Evolutionary conservation across 1,139 yeast genomes (phyloP).

Genomic region (Magnusiomyces tetraspermus): DNA sequence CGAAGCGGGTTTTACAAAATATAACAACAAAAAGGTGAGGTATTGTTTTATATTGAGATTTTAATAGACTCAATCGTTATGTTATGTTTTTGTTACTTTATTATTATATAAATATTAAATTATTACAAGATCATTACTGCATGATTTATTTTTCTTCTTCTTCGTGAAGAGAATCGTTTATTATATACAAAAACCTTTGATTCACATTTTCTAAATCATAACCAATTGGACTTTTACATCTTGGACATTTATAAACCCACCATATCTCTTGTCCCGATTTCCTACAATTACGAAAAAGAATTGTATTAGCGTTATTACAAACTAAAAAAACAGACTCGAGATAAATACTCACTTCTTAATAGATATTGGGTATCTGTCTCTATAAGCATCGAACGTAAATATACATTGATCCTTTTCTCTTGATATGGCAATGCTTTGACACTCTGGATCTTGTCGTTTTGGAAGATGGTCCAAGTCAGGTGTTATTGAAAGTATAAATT

Average conservation of each 20-base stretch:
- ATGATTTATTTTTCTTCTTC: neutral
- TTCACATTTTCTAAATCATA: constrained; percentile 9
- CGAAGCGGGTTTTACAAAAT: too few species aligned
- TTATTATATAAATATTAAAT: too few species aligned
- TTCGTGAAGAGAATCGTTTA: constrained; percentile 3
- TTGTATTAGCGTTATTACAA: neutral
- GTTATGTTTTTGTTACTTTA: too few species aligned
- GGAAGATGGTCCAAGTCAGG: constrained; percentile 10
- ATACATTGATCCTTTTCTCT: constrained; percentile 7
- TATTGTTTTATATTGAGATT: too few species aligned
- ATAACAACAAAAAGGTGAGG: too few species aligned
- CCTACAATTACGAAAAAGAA: neutral
- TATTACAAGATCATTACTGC: too few species aligned
- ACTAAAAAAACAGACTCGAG: neutral
- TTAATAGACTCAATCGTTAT: too few species aligned
- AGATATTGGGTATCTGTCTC: constrained; percentile 8
- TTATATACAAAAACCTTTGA: constrained; percentile 7
- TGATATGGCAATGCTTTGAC: constrained; percentile 6
- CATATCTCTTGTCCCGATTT: constrained; percentile 5
- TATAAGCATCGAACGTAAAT: constrained; percentile 7
- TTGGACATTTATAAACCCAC: constrained; percentile 13
- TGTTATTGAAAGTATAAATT: constrained; percentile 7
- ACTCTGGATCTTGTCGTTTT: constrained; percentile 1
- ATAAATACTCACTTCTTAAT: constrained; percentile 6
- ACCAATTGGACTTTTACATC: constrained; percentile 12